Percentiles rank a stretch among this genome's conserved stretches.
Conservation (phyloP, 1,284 basidiomycete species). For the Melampsora larici-populina region DNA sequence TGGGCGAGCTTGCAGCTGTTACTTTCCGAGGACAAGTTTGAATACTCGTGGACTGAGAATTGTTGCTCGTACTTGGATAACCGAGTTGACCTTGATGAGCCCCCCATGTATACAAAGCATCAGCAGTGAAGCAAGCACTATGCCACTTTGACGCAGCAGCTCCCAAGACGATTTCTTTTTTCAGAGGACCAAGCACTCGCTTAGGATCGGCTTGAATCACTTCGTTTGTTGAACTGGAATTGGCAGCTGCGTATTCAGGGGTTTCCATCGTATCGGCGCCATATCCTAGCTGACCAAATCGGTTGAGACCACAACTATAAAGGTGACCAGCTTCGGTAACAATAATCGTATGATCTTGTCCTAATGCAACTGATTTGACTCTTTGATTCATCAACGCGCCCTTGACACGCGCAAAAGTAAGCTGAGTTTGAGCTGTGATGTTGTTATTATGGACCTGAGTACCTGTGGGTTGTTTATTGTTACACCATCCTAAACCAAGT, state of each 20-base stretch:
- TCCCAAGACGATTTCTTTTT: constrained; percentile 74
- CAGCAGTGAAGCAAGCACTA: constrained; percentile 81
- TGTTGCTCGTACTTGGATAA: constrained; percentile 56
- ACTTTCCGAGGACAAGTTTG: constrained; percentile 80
- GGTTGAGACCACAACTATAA: constrained; percentile 83
- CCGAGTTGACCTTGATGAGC: constrained; percentile 91
- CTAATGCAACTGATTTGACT: constrained; percentile 69
- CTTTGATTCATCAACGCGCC: constrained; percentile 59
- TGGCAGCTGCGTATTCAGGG: constrained; percentile 44
- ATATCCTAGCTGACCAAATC: constrained; percentile 85
- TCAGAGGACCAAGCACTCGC: constrained; percentile 71
- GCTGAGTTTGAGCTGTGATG: constrained; percentile 65
- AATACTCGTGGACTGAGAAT: constrained; percentile 66
- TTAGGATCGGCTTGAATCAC: constrained; percentile 72
- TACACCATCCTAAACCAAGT: constrained; percentile 52
- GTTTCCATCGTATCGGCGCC: constrained; percentile 63
- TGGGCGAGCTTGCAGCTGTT: constrained; percentile 68
- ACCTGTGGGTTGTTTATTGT: neutral
- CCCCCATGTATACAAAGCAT: constrained; percentile 90
- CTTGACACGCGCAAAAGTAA: constrained; percentile 64
- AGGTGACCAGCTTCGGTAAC: constrained; percentile 77
- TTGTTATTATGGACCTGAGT: neutral
- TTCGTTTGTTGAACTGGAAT: constrained; percentile 54
- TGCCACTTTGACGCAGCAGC: constrained; percentile 82
- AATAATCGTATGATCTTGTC: constrained; percentile 88